phyloP scores from a whole-genome alignment of 805 yeast species.

The Cyberlindnera xylosilytica region DNA sequence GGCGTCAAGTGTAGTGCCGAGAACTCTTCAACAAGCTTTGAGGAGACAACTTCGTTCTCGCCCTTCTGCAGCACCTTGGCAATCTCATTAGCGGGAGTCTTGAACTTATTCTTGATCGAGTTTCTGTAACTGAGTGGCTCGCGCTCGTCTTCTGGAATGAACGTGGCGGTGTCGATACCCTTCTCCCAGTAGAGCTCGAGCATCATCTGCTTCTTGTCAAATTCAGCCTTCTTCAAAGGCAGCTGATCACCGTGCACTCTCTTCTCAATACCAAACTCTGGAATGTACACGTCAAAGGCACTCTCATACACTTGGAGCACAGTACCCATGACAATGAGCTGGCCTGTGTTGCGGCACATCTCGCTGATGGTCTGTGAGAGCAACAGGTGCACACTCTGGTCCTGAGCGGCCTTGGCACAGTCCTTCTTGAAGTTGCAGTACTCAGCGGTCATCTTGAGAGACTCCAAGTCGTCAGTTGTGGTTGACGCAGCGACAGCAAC shows the following conservation, averaged over 20 bases:
- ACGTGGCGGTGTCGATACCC: conserved; percentile 90
- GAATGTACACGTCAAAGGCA: conserved; percentile 88
- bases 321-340: conserved; percentile 77
- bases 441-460: conserved; percentile 79
- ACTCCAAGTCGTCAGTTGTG: conserved; percentile 51
- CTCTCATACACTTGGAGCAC: conserved; percentile 93
- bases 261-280: conserved; percentile 92
- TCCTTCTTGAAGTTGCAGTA: conserved; percentile 95
- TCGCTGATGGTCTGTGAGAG: conserved; percentile 81
- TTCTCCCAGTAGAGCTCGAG: conserved; percentile 90
- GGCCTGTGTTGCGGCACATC: conserved; percentile 71
- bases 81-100: conserved; percentile 69
- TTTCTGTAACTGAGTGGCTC: conserved; percentile 72
- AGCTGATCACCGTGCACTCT: conserved; percentile 97
- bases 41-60: conserved; percentile 26
- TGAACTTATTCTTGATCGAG: conserved; percentile 73
- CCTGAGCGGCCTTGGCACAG: conserved; percentile 90
- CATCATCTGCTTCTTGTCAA: conserved; percentile 61
- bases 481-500: neutral
- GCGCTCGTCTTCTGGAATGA: conserved; percentile 85
- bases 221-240: conserved; percentile 90
- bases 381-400: conserved; percentile 86
- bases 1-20: conserved; percentile 46
- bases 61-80: conserved; percentile 48
- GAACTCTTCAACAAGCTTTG: conserved; percentile 46